Evolutionary conservation across 768 basidiomycete genomes (phyloP).

Genomic region (Lentinula boryana): DNA sequence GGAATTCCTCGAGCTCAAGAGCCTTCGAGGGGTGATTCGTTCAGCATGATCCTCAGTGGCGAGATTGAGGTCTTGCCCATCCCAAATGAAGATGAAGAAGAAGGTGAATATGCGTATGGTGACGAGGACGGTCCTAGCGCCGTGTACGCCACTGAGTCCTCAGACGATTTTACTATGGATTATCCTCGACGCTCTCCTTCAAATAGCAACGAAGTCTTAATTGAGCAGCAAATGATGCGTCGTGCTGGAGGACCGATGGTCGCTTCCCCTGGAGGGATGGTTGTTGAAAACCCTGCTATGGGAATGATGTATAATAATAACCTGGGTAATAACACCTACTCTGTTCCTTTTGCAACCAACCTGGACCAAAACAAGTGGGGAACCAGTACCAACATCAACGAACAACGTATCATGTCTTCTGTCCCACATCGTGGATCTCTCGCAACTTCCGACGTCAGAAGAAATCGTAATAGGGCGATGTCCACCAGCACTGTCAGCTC

Average conservation of each 20-base stretch:
- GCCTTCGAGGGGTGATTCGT: slow-evolving; percentile 65
- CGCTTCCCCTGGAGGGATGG: slow-evolving; percentile 34
- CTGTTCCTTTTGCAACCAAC: slow-evolving; percentile 20
- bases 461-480: slow-evolving; percentile 9
- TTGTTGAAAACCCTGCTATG: slow-evolving; percentile 51
- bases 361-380: slow-evolving; percentile 13
- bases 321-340: slow-evolving; percentile 11
- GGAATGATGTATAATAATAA: slow-evolving; percentile 11
- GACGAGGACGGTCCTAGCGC: slow-evolving; percentile 31
- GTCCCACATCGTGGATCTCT: neutral
- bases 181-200: neutral
- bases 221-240: slow-evolving; percentile 10
- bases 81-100: slow-evolving; percentile 54
- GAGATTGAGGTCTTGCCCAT: slow-evolving; percentile 61
- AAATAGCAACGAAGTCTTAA: slow-evolving; percentile 17
- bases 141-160: slow-evolving; percentile 14
- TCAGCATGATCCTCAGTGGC: slow-evolving; percentile 62
- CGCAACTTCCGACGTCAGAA: neutral
- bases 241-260: slow-evolving; percentile 33
- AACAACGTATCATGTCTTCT: neutral
- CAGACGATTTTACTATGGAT: slow-evolving; percentile 11
- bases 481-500: slow-evolving; percentile 20
- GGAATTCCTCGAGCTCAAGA: slow-evolving; percentile 70
- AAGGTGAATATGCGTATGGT: slow-evolving; percentile 39
- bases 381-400: neutral